These are phyloP conservation scores for Coccomyxa subellipsoidea DNA, from an alignment of 163 green algal species.

Conservation along the genomic window DNA sequence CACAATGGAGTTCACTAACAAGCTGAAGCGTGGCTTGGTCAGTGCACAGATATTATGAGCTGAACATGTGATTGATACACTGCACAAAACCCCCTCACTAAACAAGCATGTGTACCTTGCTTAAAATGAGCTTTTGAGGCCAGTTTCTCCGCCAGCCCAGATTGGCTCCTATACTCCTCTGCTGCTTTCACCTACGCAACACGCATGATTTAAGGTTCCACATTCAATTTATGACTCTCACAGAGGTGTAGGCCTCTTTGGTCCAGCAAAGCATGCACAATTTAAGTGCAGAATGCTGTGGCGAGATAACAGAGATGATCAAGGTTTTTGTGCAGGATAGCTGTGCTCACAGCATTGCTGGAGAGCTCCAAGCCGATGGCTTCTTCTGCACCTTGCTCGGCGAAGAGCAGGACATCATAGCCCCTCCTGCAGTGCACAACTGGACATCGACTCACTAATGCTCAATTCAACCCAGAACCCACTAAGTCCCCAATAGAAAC, in stretches of 20 bases:
- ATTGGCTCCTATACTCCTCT: background rate
- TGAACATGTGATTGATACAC: too few species aligned
- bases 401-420: slow-evolving; percentile 50
- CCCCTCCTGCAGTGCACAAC: slow-evolving; percentile 35
- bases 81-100: too few species aligned
- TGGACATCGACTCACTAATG: too few species aligned
- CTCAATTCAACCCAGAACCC: too few species aligned
- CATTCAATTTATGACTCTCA: too few species aligned
- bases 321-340: background rate
- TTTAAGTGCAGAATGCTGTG: background rate
- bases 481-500: too few species aligned
- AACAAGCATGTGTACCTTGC: too few species aligned
- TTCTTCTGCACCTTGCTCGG: slow-evolving; percentile 24
- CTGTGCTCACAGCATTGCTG: background rate
- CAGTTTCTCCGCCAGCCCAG: background rate
- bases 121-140: background rate
- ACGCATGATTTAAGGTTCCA: background rate
- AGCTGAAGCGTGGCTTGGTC: too few species aligned
- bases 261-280: background rate
- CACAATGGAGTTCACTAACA: too few species aligned
- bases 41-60: too few species aligned
- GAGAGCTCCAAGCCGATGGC: slow-evolving; percentile 43
- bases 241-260: too few species aligned
- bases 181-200: background rate
- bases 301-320: too few species aligned